These are phyloP conservation scores for Sporisorium exsertum DNA, from an alignment of 1,284 basidiomycete species.

Conservation along the genomic window DNA sequence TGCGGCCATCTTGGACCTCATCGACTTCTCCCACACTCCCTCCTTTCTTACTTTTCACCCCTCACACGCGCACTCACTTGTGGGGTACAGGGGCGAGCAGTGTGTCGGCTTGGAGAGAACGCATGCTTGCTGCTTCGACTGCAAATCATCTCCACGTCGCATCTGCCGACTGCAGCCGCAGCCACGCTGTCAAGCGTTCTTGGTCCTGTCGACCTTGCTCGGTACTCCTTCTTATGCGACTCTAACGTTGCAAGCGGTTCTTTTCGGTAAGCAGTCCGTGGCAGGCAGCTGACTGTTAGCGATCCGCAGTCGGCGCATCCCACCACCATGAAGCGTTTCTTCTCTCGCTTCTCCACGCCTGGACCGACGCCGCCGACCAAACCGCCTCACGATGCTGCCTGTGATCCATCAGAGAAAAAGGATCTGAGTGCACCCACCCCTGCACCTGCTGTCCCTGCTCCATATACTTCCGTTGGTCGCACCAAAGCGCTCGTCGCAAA, in stretches of 20 bases:
- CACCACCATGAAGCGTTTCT: slow-evolving; percentile 54
- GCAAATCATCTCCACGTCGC: slow-evolving; percentile 3
- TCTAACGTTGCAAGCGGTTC: not conserved
- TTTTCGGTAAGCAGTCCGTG: not conserved
- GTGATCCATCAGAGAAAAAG: slow-evolving; percentile 20
- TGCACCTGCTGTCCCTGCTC: slow-evolving; percentile 10
- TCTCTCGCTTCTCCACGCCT: slow-evolving; percentile 53
- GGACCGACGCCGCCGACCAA: slow-evolving; percentile 19
- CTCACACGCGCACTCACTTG: not conserved
- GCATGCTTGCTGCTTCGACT: not conserved
- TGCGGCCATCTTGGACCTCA: not conserved
- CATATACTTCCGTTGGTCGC: slow-evolving; percentile 14
- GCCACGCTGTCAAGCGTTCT: not conserved
- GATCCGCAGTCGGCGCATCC: not conserved
- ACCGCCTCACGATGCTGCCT: slow-evolving; percentile 7
- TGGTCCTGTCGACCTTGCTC: not conserved
- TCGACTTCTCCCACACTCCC: slow-evolving; percentile 1
- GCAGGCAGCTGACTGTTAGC: not conserved
- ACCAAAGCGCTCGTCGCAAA: slow-evolving; percentile 53
- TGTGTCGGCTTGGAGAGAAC: not conserved
- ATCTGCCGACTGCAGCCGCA: not conserved
- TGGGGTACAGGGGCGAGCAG: not conserved
- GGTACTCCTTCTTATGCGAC: not conserved
- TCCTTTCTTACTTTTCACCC: not conserved
- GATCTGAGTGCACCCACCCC: slow-evolving; percentile 6